Evolutionary conservation across 495 filamentous ascomycete species (phyloP).

Genomic region (Parmelia sp.): DNA sequence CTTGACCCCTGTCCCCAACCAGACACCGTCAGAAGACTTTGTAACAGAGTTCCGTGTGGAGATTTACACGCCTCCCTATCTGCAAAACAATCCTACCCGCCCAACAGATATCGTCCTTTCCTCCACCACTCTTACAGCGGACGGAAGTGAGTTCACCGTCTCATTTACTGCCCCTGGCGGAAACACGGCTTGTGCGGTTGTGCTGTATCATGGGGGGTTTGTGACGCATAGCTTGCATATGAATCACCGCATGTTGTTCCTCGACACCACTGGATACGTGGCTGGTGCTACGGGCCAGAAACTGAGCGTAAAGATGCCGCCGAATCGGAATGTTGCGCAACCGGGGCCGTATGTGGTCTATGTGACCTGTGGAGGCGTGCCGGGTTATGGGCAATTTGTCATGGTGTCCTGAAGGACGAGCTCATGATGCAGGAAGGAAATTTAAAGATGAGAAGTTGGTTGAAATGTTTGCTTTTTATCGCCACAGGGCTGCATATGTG

Average conservation of each 20-base stretch:
- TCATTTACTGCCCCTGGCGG: conserved; percentile 39
- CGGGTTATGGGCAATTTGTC: conserved; percentile 51
- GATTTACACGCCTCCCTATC: conserved; percentile 55
- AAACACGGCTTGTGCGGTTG: conserved; percentile 40
- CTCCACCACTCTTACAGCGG: conserved; percentile 35
- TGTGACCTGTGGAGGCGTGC: conserved; percentile 54
- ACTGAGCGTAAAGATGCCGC: conserved; percentile 48
- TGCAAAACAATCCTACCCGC: conserved; percentile 46
- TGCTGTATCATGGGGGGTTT: conserved; percentile 55
- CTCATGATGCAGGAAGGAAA: neutral
- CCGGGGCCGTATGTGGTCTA: conserved; percentile 59
- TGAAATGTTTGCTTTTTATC: neutral
- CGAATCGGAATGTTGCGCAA: conserved; percentile 48
- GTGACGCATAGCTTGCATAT: conserved; percentile 58
- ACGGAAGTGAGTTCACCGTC: conserved; percentile 42
- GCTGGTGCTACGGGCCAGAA: conserved; percentile 39
- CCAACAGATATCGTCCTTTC: conserved; percentile 43
- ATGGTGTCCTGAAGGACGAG: conserved; percentile 17
- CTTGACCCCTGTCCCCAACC: conserved; percentile 30
- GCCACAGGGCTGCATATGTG: conserved; percentile 1
- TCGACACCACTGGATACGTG: conserved; percentile 47
- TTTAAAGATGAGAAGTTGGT: neutral
- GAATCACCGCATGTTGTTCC: conserved; percentile 53
- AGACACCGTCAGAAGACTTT: conserved; percentile 36
- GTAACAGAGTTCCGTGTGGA: conserved; percentile 56